Base-by-base conservation (phyloP, 768 basidiomycete genomes). In the Lentinula lateritia region DNA sequence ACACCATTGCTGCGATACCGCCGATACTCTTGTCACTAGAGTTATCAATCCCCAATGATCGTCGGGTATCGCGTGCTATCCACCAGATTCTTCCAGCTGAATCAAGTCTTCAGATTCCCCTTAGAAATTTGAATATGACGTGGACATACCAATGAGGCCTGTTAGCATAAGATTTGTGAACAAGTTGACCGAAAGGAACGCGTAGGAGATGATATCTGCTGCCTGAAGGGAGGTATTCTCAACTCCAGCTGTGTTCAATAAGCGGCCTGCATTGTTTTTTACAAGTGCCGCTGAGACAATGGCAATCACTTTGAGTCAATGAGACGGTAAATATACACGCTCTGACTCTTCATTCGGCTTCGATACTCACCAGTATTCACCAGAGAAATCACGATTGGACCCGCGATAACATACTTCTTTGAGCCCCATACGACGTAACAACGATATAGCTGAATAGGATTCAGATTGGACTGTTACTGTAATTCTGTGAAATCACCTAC, bases 21-120 rank as follows among this genome's bases (percentile, higher is more conserved):
- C 23, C 41, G 18, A 38, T 38, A n/a, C 36, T 41, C 53, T 23
- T 55, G n/a, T 39, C n/a, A 4, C 41, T 20, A 10, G 16, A 39
- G 5, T 18, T 10, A 55, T 55, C 38, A 10, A 16, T 5, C 20
- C 35, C 36, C 36, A 55, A 41, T 3, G 34, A 18, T 23, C 16
- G 35, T 20, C 15, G 53, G 12, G 53, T 41, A 12, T 36, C 38
- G 4, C 38, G 35, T 20, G 53, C 35, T 39, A 55, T 55, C 53
- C 53, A 55, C 53, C 53, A 55, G 38, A 55, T 35, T 41, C 53
- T 55, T 41, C 53, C 53, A 16, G 53, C 53, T 55, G 10, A 13
- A 41, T 16, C 13, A 38, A 10, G 18, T 16, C 5, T 12, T 18
- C 36, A 18, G 28, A n/a, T 36, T 9, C 1, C n/a, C 3, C 7